phyloP scores from a whole-genome alignment of 169 alveolate genomes.

The Cryptosporidium sp. region DNA sequence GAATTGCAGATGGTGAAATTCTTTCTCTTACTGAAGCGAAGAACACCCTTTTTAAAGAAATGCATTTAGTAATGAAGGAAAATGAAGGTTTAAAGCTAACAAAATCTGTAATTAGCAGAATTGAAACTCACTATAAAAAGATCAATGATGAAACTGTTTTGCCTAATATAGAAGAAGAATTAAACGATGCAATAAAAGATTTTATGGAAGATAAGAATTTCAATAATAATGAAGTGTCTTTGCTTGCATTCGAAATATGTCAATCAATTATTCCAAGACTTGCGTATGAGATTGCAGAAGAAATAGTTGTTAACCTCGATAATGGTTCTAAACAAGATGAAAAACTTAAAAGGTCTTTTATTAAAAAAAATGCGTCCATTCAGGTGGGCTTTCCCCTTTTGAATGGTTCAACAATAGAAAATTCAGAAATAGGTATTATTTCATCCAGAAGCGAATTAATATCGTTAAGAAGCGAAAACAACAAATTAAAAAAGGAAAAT shows the following conservation, averaged over 20 bases:
- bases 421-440: constrained; percentile 24
- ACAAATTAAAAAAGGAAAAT: constrained; percentile 57
- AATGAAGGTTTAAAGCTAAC: constrained; percentile 62
- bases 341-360: neutral
- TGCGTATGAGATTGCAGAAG: constrained; percentile 72
- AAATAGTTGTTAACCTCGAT: constrained; percentile 31
- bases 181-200: constrained; percentile 11
- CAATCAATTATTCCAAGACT: constrained; percentile 62
- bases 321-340: neutral
- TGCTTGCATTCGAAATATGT: constrained; percentile 43
- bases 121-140: constrained; percentile 41
- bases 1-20: constrained; percentile 66
- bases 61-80: constrained; percentile 45
- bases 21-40: constrained; percentile 50
- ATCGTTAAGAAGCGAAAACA: constrained; percentile 53
- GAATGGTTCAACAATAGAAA: neutral
- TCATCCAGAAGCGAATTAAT: constrained; percentile 48
- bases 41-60: constrained; percentile 36
- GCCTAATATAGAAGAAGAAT: constrained; percentile 48
- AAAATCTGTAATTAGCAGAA: constrained; percentile 47
- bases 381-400: constrained; percentile 66
- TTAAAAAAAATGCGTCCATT: constrained; percentile 40
- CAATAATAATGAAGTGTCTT: neutral
- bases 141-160: constrained; percentile 29
- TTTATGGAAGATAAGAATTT: constrained; percentile 3